Base-by-base conservation (phyloP, 768 basidiomycete species). In the Mrakia blollopis region DNA sequence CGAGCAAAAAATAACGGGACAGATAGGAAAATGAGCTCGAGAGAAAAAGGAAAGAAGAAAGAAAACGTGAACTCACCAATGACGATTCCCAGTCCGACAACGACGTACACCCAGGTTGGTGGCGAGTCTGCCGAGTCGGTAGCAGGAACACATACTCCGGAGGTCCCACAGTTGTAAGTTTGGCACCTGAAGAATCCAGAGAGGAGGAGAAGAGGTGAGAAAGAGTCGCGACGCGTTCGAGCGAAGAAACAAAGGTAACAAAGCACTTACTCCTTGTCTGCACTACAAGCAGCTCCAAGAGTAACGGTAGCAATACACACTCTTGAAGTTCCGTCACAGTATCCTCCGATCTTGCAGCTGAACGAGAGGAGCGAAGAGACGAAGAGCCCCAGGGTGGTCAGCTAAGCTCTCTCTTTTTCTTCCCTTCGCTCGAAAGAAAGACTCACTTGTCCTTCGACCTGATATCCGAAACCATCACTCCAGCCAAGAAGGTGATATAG, bases 281-380 rank as follows among this genome's bases (percentile, higher is more conserved):
- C 84, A 8, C 79, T 78, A 82, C 93, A 96, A 2, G 87, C 75
- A 35, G 82, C 88, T 10, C 89, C 90, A 2, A 91, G 41, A 14
- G 80, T 81, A 82, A 90, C 91, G 77, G 85, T 85, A 73, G 86
- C 84, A 81, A 89, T 84, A 83, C 93, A 94, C 18, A 87, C 83
- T 67, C 85, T 83, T 25, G 86, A 79, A 6, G 85, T 81, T 14
- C 89, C 86, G 81, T 94, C 92, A 80, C 93, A 94, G 80, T 93
- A 94, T 0, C 89, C 82, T 11, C 91, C 91, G 25, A 88, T 82
- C 25, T 83, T 86, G 81, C 93, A 96, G 82, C 94, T 91, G 50
- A 8, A 13, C n/a, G 25, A 73, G 11, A 44, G 37, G 23, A 25
- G 16, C 47, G 18, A 21, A 14, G 16, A 50, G 47, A 50, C 9